phyloP scores from a whole-genome alignment of 805 yeast genomes.

The Phaffomyces thermotolerans region DNA sequence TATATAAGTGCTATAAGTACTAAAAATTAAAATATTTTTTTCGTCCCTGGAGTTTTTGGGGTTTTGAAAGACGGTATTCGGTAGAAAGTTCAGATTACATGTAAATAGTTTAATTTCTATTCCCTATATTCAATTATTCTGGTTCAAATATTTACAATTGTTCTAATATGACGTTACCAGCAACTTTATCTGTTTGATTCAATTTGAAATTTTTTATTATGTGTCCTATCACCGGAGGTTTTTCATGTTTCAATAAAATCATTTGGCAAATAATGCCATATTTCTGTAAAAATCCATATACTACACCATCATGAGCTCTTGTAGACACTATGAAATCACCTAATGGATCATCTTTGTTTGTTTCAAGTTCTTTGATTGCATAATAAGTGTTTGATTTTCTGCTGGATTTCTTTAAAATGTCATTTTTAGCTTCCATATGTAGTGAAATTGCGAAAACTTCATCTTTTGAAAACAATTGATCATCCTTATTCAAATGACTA shows the following conservation, averaged over 20 bases:
- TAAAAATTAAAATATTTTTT: no score
- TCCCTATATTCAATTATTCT: not conserved
- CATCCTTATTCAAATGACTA: conserved; percentile 27
- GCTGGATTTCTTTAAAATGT: conserved; percentile 27
- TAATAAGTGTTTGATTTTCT: conserved; percentile 30
- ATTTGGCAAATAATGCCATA: conserved; percentile 27
- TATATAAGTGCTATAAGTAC: no score
- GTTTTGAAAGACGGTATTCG: no score
- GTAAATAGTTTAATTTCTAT: no score
- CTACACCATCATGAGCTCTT: conserved; percentile 32
- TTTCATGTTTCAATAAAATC: conserved; percentile 20
- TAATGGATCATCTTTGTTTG: conserved; percentile 4
- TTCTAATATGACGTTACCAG: conserved; percentile 31
- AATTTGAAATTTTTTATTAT: conserved; percentile 32
- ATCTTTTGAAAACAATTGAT: conserved; percentile 25
- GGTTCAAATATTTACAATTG: conserved; percentile 7
- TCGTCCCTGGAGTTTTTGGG: no score
- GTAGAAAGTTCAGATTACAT: no score
- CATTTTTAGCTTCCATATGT: conserved; percentile 40
- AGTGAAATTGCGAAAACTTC: conserved; percentile 32
- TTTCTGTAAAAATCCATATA: conserved; percentile 25
- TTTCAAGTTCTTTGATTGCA: conserved; percentile 25
- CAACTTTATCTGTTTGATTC: conserved; percentile 36
- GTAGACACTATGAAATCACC: conserved; percentile 35
- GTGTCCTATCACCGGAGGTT: conserved; percentile 38